phyloP scores from a whole-genome alignment of 225 moss, liverwort and hornwort genomes.

The Straminergon stramineum region DNA sequence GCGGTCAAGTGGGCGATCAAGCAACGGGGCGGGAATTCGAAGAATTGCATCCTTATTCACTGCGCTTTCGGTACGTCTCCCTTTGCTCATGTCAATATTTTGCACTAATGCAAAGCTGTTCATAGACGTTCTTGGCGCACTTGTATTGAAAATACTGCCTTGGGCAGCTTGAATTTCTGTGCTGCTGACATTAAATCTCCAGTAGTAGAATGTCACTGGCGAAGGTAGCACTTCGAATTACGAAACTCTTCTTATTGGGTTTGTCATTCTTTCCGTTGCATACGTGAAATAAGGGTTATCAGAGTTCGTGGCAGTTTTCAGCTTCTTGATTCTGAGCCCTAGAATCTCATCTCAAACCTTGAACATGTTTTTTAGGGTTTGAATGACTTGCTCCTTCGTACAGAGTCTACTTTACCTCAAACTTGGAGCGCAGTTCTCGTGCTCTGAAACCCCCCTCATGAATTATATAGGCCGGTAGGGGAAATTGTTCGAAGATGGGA shows the following conservation, averaged over 20 bases:
- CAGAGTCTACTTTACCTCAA: background rate
- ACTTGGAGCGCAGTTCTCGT: background rate
- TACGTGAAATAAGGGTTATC: background rate
- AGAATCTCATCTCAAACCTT: background rate
- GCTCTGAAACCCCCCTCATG: background rate
- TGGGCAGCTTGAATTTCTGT: background rate
- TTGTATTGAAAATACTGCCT: background rate
- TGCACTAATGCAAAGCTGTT: background rate
- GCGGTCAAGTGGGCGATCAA: slow-evolving; percentile 68
- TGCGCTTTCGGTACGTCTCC: slow-evolving; percentile 72
- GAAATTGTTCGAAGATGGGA: background rate
- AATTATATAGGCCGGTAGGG: background rate
- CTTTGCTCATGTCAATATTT: background rate
- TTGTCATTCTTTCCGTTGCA: background rate
- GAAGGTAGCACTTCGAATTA: background rate
- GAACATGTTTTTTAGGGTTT: background rate
- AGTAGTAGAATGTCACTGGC: background rate
- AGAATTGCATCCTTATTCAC: slow-evolving; percentile 43
- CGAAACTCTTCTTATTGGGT: background rate
- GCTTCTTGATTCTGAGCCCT: background rate
- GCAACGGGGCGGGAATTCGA: slow-evolving; percentile 16
- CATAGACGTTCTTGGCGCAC: background rate
- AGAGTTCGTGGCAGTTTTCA: background rate
- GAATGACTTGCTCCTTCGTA: background rate
- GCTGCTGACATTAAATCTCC: background rate